Conservation (phyloP, 305 asterid species). For the Fraxinus ornus region DNA sequence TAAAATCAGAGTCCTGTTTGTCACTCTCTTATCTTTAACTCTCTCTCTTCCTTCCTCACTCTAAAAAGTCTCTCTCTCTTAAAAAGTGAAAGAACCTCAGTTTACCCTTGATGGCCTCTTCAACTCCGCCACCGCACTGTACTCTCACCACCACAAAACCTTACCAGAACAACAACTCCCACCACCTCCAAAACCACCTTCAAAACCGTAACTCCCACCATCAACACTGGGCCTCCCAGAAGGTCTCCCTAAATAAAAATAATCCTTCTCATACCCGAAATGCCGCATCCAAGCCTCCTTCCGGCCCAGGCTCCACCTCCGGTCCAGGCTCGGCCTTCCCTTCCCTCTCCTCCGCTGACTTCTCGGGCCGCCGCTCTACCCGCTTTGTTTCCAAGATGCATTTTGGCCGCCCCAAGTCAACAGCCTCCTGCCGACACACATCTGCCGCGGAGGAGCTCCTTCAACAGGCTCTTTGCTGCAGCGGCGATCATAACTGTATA, state of each 20-base stretch:
- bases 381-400: constrained; percentile 91
- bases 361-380: constrained; percentile 84
- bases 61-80: not conserved
- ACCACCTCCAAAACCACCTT: constrained; percentile 34
- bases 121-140: constrained; percentile 87
- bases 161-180: constrained; percentile 58
- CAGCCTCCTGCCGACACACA: constrained; percentile 61
- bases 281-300: constrained; percentile 34
- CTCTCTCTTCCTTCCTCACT: not conserved
- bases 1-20: not conserved
- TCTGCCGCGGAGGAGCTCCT: constrained; percentile 71
- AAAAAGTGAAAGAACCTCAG: not conserved
- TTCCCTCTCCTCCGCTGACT: constrained; percentile 56
- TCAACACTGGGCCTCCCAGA: constrained; percentile 46
- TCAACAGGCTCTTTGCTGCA: constrained; percentile 36
- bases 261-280: constrained; percentile 32
- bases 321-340: constrained; percentile 31
- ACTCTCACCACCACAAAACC: constrained; percentile 74
- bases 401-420: constrained; percentile 66
- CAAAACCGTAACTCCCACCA: constrained; percentile 37
- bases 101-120: constrained; percentile 62
- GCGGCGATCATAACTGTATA: constrained; percentile 36
- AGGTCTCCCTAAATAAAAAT: constrained; percentile 46
- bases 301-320: constrained; percentile 35
- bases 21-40: not conserved